Conservation (phyloP, 768 basidiomycete genomes). For the Leucosporidium yakuticum region DNA sequence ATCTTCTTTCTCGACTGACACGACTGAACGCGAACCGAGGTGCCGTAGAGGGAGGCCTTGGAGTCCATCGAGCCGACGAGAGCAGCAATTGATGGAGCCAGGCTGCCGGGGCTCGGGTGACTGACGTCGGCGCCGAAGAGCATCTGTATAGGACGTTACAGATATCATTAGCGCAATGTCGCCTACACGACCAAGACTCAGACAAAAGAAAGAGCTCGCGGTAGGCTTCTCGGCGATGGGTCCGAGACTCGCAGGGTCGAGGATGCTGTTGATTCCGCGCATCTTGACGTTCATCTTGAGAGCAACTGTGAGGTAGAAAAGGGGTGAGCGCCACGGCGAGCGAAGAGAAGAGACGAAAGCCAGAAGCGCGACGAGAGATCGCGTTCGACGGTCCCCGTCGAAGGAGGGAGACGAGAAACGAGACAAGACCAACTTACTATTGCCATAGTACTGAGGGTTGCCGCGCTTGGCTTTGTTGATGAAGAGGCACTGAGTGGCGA, state of each 20-base stretch:
- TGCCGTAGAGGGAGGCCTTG: constrained; percentile 17
- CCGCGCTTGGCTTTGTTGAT: constrained; percentile 26
- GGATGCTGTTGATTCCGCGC: constrained; percentile 15
- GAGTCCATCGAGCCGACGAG: constrained; percentile 29
- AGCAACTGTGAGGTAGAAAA: background rate
- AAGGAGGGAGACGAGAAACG: no score
- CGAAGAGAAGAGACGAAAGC: background rate
- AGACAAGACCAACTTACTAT: no score
- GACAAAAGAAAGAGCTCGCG: background rate
- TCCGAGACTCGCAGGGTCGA: constrained; percentile 8
- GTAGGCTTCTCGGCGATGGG: constrained; percentile 14
- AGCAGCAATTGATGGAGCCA: constrained; percentile 30
- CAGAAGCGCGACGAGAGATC: no score
- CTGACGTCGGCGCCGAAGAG: constrained; percentile 17
- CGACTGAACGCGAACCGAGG: constrained; percentile 26
- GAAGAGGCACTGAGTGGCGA: constrained; percentile 34
- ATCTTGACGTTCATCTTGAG: constrained; percentile 35
- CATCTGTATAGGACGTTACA: background rate
- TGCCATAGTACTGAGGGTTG: constrained; percentile 8
- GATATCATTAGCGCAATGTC: no score
- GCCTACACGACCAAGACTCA: constrained; percentile 19
- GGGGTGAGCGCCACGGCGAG: no score
- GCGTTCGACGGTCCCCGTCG: no score
- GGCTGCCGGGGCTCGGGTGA: constrained; percentile 26
- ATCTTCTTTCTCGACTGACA: background rate